phyloP scores from a whole-genome alignment of 2,329 filamentous ascomycete species.

The Elsinoe arachidis region DNA sequence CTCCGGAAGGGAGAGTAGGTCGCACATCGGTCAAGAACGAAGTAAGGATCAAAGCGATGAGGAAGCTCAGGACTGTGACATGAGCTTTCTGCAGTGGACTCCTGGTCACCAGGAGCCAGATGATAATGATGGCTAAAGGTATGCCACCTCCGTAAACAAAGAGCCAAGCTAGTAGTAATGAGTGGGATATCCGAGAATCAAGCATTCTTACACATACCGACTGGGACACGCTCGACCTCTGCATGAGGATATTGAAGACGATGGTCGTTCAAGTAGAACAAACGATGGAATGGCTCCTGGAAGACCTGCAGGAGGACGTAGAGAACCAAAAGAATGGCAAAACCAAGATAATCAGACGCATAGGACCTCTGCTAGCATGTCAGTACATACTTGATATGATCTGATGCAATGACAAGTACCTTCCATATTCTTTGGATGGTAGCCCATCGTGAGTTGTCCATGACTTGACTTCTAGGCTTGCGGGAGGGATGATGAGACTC shows the following conservation, averaged over 20 bases:
- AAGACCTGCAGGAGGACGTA: slow-evolving; percentile 57
- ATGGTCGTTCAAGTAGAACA: slow-evolving; percentile 83
- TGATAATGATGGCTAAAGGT: slow-evolving; percentile 57
- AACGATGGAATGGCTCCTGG: slow-evolving; percentile 81
- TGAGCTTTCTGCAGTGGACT: slow-evolving; percentile 71
- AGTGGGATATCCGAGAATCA: slow-evolving; percentile 15
- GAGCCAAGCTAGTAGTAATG: slow-evolving; percentile 50
- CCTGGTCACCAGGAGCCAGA: slow-evolving; percentile 55
- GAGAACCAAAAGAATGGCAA: slow-evolving; percentile 58
- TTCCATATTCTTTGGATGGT: slow-evolving; percentile 15
- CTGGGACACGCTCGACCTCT: slow-evolving; percentile 69
- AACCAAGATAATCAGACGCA: slow-evolving; percentile 77
- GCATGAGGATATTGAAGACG: slow-evolving; percentile 82
- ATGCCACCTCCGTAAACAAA: slow-evolving; percentile 69
- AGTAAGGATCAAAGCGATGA: slow-evolving; percentile 65
- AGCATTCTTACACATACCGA: slow-evolving; percentile 45
- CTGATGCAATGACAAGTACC: slow-evolving; percentile 12
- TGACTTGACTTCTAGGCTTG: background rate
- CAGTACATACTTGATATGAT: background rate
- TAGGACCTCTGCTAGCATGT: slow-evolving; percentile 57
- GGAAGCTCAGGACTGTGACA: slow-evolving; percentile 71
- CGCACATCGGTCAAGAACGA: slow-evolving; percentile 68
- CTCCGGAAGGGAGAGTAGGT: background rate
- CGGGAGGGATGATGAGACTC: slow-evolving; percentile 15
- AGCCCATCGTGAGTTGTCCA: slow-evolving; percentile 7